Percentiles rank a stretch among this genome's conserved stretches.
Conservation (phyloP, 352 stramenopile species). For the Sclerospora graminicola region DNA sequence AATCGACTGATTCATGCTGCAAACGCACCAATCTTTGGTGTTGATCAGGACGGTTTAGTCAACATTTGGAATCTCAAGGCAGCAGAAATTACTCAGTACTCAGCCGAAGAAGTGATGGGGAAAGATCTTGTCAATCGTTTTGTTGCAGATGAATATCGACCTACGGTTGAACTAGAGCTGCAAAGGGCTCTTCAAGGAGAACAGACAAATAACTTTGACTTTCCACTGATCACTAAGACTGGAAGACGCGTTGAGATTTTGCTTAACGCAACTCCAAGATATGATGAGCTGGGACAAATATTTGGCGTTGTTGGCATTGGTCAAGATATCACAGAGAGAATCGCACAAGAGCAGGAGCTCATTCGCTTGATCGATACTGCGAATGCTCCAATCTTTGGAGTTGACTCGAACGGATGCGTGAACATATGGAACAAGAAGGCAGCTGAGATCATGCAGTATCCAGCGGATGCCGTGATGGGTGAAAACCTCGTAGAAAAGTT, state of each 20-base stretch:
- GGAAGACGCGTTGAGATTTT: constrained; percentile 38
- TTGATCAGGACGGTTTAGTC: constrained; percentile 41
- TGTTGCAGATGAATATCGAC: constrained; percentile 23
- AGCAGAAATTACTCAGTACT: constrained; percentile 65
- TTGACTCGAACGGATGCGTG: constrained; percentile 44
- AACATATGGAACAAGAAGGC: constrained; percentile 66
- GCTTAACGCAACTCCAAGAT: constrained; percentile 60
- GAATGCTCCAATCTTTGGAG: constrained; percentile 64
- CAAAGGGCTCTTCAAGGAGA: constrained; percentile 36
- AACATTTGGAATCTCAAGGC: constrained; percentile 77
- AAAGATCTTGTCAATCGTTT: constrained; percentile 54
- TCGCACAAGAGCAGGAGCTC: constrained; percentile 56
- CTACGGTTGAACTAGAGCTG: constrained; percentile 14
- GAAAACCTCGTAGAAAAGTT: constrained; percentile 53
- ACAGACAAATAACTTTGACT: constrained; percentile 77
- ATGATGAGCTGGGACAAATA: constrained; percentile 52
- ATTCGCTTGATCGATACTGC: constrained; percentile 59
- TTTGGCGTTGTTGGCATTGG: constrained; percentile 77
- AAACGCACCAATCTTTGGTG: constrained; percentile 67
- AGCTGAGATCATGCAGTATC: constrained; percentile 54
- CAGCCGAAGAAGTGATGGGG: constrained; percentile 68
- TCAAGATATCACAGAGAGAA: constrained; percentile 56
- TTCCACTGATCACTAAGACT: constrained; percentile 45
- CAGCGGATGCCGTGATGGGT: constrained; percentile 43
- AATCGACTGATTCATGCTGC: constrained; percentile 54